Base-by-base conservation (phyloP, 768 basidiomycete species). In the Auriscalpium microsporum region DNA sequence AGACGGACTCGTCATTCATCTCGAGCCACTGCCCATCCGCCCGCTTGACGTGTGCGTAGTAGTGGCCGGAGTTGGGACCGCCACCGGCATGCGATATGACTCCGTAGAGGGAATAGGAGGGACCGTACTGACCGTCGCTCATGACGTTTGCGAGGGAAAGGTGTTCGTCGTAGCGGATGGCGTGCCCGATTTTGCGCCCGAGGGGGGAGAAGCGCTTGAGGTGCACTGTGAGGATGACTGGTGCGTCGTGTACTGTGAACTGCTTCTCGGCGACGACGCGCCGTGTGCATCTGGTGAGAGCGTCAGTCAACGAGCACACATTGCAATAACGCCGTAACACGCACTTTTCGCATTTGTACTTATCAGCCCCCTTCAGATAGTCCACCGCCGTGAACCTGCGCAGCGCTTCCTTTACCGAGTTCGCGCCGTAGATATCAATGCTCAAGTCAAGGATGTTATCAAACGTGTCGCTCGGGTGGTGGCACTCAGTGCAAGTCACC, bases 341-440 rank as follows among this genome's bases (percentile, higher is more conserved):
- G 64, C 67, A 96, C 93, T 92, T 97, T 72, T 99, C 96, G 70
- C 96, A 99, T 68, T 94, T 92, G 71, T 99, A 99, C 72, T 94
- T 94, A 75, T 99, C 92, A 7, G 84, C 82, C 0, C 95, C 96
- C 58, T 83, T 89, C 58, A 99, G 70, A 58, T 79, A 75, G 65
- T 99, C 96, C 48, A 87, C 73, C 8, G 82, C 84, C 38, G 89
- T 81, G 63, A 96, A 96, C 64, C 84, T 87, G 37, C 78, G 77
- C 55, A 95, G 70, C 2, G 90, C 92, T 4, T 87, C 83, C 67
- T 76, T 82, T 50, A 97, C 63, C 4, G 75, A 76, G 35, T 75
- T 68, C 35, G 77, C 75, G 54, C 79, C 81, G 57, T 81, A 75
- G 56, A 98, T 88, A 68, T 98, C 96, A 58, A 99, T 73, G 66